Percentiles rank a stretch among this genome's conserved stretches.
These are phyloP conservation scores for Rubroshorea leprosula DNA, from an alignment of 345 rosid species.

Conservation along the genomic window DNA sequence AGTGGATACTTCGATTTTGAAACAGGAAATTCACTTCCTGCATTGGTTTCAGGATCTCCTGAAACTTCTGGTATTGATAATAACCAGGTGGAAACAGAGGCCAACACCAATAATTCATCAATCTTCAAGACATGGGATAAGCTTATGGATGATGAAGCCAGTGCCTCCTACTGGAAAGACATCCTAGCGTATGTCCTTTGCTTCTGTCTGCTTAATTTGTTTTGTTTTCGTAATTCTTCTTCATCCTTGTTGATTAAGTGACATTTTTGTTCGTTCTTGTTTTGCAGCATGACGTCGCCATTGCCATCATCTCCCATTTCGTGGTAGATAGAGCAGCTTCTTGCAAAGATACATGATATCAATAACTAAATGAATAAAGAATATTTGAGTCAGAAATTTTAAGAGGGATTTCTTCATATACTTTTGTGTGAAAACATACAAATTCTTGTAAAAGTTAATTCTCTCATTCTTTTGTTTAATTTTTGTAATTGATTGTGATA, in stretches of 20 bases:
- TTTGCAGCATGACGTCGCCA: constrained; percentile 43
- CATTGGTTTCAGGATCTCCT: constrained; percentile 34
- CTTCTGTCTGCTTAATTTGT: neutral
- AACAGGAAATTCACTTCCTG: constrained; percentile 38
- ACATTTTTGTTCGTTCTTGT: neutral
- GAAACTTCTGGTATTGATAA: constrained; percentile 13
- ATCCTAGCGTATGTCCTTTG: constrained; percentile 42
- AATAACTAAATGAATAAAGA: too few relatives aligned
- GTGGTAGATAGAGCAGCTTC: constrained; percentile 33
- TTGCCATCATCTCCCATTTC: constrained; percentile 27
- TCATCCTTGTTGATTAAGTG: too few relatives aligned
- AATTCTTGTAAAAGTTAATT: too few relatives aligned
- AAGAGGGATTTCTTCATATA: too few relatives aligned
- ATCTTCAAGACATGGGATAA: constrained; percentile 55
- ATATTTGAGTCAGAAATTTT: constrained; percentile 5
- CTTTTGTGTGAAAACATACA: constrained; percentile 2
- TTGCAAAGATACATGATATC: too few relatives aligned
- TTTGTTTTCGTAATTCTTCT: constrained; percentile 1
- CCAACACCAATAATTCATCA: constrained; percentile 9
- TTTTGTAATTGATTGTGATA: too few relatives aligned
- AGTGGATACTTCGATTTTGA: constrained; percentile 23
- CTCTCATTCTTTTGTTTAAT: too few relatives aligned
- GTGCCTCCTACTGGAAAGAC: constrained; percentile 60
- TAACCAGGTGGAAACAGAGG: constrained; percentile 18
- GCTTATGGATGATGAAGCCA: constrained; percentile 48